A percentile compares a stretch with the other conserved stretches of the same genome.
These are phyloP conservation scores for Hypoxylon rickii DNA, from an alignment of 495 filamentous ascomycete genomes.

Conservation along the genomic window DNA sequence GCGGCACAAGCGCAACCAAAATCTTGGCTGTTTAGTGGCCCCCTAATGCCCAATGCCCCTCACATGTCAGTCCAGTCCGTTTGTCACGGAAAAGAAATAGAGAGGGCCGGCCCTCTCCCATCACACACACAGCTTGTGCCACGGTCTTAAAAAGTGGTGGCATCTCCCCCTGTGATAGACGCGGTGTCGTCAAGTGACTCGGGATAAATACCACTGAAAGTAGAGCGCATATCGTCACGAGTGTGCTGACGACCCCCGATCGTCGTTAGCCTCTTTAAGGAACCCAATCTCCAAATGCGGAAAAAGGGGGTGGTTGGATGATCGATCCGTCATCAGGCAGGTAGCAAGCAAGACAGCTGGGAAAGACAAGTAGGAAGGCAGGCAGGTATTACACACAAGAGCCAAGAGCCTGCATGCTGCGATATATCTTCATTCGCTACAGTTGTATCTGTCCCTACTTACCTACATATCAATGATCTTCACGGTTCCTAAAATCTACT, in stretches of 20 bases:
- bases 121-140: slow-evolving; percentile 26
- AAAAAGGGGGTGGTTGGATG: slow-evolving; percentile 34
- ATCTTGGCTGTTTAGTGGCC: slow-evolving; percentile 22
- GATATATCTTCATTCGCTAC: slow-evolving; percentile 16
- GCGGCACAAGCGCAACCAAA: slow-evolving; percentile 36
- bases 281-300: slow-evolving; percentile 16
- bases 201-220: slow-evolving; percentile 21
- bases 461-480: slow-evolving; percentile 29
- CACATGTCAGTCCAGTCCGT: slow-evolving; percentile 31
- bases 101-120: slow-evolving; percentile 20
- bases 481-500: slow-evolving; percentile 24
- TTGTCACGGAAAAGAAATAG: slow-evolving; percentile 25
- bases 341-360: too few species aligned
- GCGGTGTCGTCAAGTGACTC: slow-evolving; percentile 28
- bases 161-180: slow-evolving; percentile 14
- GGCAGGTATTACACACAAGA: slow-evolving; percentile 23
- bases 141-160: slow-evolving; percentile 12
- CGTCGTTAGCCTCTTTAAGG: slow-evolving; percentile 20
- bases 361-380: slow-evolving; percentile 1
- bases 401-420: slow-evolving; percentile 9
- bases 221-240: slow-evolving; percentile 23
- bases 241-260: slow-evolving; percentile 25
- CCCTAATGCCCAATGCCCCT: slow-evolving; percentile 27
- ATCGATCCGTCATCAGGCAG: slow-evolving; percentile 31
- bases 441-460: neutral